Percentiles rank a stretch among this genome's conserved stretches.
These are phyloP conservation scores for Cryptococcus sp. DNA, from an alignment of 1,284 basidiomycete genomes.

Conservation along the genomic window DNA sequence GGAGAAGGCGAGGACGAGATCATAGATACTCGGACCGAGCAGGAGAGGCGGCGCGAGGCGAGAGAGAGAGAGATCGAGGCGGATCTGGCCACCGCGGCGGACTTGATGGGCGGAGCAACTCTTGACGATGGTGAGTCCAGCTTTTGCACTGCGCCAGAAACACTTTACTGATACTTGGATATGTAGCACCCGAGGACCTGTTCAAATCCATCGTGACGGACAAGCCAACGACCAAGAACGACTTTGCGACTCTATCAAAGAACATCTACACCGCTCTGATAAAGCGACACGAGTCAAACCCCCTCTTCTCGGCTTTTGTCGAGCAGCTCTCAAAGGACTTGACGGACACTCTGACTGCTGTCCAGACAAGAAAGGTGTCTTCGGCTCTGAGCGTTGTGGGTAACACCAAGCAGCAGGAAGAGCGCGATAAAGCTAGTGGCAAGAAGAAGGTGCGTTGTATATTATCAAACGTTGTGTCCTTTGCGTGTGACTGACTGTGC, in stretches of 20 bases:
- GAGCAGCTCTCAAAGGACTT: conserved; percentile 76
- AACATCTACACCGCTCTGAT: conserved; percentile 71
- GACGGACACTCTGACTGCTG: conserved; percentile 73
- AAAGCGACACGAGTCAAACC: conserved; percentile 74
- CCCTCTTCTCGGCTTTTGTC: conserved; percentile 76
- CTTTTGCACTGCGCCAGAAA: background rate
- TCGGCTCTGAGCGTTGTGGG: conserved; percentile 77
- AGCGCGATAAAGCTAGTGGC: conserved; percentile 76
- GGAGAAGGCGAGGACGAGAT: conserved; percentile 61
- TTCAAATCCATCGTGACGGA: conserved; percentile 69
- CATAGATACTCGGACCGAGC: conserved; percentile 65
- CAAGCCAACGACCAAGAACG: conserved; percentile 80
- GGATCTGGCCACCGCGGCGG: conserved; percentile 79
- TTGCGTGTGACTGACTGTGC: conserved; percentile 6
- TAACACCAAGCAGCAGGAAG: conserved; percentile 91
- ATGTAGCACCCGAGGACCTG: conserved; percentile 18
- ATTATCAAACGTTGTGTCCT: background rate
- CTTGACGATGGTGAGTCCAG: conserved; percentile 51
- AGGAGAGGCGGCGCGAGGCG: conserved; percentile 71
- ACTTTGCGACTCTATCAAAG: conserved; percentile 72
- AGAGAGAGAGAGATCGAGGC: conserved; percentile 77
- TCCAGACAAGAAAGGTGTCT: conserved; percentile 84
- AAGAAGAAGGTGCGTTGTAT: conserved; percentile 72
- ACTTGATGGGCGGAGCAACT: conserved; percentile 72
- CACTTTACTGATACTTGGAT: conserved; percentile 1